phyloP scores from a whole-genome alignment of 2,329 filamentous ascomycete species.

The Clonostachys solani region DNA sequence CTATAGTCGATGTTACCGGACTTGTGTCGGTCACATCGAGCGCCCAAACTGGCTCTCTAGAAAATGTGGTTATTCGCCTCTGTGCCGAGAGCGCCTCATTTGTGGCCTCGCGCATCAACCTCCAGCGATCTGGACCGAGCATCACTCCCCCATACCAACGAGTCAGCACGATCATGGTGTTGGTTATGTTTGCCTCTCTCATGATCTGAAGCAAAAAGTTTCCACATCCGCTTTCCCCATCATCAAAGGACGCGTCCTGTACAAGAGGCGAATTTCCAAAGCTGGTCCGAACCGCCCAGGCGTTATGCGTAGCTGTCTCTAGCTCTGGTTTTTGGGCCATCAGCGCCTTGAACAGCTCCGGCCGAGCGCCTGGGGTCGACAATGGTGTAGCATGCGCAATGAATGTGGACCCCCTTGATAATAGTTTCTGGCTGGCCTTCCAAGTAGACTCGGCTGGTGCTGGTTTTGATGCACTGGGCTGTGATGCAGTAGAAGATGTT shows the following conservation, averaged over 20 bases:
- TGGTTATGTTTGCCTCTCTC: slow-evolving; percentile 42
- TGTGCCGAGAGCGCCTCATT: slow-evolving; percentile 48
- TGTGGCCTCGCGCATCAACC: slow-evolving; percentile 55
- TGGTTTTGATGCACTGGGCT: neutral
- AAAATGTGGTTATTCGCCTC: slow-evolving; percentile 26
- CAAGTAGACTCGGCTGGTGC: slow-evolving; percentile 25
- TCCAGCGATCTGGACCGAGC: slow-evolving; percentile 58
- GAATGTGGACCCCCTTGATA: slow-evolving; percentile 51
- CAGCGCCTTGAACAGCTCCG: slow-evolving; percentile 38
- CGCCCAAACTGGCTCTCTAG: slow-evolving; percentile 56
- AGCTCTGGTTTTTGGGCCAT: slow-evolving; percentile 43
- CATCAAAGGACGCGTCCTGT: slow-evolving; percentile 51
- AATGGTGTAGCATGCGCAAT: slow-evolving; percentile 43
- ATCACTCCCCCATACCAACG: slow-evolving; percentile 60
- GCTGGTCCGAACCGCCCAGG: slow-evolving; percentile 39
- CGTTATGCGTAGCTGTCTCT: slow-evolving; percentile 53
- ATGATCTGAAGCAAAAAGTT: slow-evolving; percentile 51
- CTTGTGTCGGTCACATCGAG: slow-evolving; percentile 45
- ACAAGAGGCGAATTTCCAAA: slow-evolving; percentile 30
- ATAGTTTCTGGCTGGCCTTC: slow-evolving; percentile 46
- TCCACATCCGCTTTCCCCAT: slow-evolving; percentile 58
- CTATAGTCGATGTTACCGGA: slow-evolving; percentile 29
- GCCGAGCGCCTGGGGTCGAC: slow-evolving; percentile 33
- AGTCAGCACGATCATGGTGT: slow-evolving; percentile 54
- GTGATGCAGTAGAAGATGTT: neutral